Base-by-base conservation (phyloP, 225 moss, liverwort and hornwort genomes). In the Physcomitrellopsis africana region DNA sequence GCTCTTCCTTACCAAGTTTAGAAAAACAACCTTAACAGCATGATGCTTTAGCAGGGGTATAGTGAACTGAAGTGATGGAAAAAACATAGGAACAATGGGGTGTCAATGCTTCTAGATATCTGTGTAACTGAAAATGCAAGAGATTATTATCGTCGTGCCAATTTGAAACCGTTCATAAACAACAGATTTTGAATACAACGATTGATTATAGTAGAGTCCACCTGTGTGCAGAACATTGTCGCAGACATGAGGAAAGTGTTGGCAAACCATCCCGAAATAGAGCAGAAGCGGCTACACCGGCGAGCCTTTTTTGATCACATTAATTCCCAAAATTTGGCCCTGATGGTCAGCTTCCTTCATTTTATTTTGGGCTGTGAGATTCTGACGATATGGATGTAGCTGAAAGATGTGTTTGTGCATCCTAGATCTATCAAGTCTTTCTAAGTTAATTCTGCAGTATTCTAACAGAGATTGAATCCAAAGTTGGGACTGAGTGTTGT, bases 211-310 rank as follows among this genome's bases (percentile, higher is more conserved):
- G n/a, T 42, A 12, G 22, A 9, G 37, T 68, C 54, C 15, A 45
- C n/a, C 27, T 48, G 7, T 68, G 11, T 69, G 42, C 83, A 92
- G 92, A 83, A 79, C 61, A 90, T 90, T 69, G 86, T 92, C 20
- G 68, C 88, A 14, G 92, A 90, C 56, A 92, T 92, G 90, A 81
- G 92, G 59, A 92, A 92, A 77, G 85, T 92, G 37, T 69, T 92
- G 41, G 76, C 84, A 22, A 85, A 86, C 51, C 88, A 92, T 78
- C 88, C 92, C 43, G 86, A 86, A 74, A 85, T 92, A 17, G 92
- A 92, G 74, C 92, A 92, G 71, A 84, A 86, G 72, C 85, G 88
- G 51, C 81, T 92, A 63, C 90, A 92, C 75, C 88, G 92, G 16
- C 88, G 92, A 73, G 86, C 83, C 20, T 90, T 92, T 77, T 92